Percentiles rank a stretch among this genome's conserved stretches.
Evolutionary conservation across 1,284 basidiomycete genomes (phyloP).

Genomic region (Polyporus tsugae): DNA sequence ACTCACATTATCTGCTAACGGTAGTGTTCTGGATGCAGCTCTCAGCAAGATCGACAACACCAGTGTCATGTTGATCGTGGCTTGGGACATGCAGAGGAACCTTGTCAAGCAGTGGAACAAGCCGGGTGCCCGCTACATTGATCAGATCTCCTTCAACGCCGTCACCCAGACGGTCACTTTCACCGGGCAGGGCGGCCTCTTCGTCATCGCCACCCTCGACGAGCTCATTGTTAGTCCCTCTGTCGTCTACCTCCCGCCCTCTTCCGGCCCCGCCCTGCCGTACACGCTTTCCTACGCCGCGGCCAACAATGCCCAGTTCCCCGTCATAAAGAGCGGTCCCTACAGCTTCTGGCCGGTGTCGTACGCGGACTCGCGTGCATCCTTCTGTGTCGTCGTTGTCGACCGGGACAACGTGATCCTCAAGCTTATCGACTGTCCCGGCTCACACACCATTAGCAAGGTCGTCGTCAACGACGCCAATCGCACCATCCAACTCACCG

Average conservation of each 20-base stretch:
- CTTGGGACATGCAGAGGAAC: conserved; percentile 6
- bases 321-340: conserved; percentile 4
- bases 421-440: conserved; percentile 2
- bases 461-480: background rate
- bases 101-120: conserved; percentile 2
- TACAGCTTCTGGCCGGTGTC: conserved; percentile 6
- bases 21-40: background rate
- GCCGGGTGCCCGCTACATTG: background rate
- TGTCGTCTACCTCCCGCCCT: background rate
- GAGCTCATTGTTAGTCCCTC: background rate
- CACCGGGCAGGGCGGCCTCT: background rate
- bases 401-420: conserved; percentile 4
- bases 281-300: background rate
- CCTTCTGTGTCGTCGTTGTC: conserved; percentile 4
- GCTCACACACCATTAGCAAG: background rate
- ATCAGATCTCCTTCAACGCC: background rate
- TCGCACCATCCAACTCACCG: background rate
- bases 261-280: background rate
- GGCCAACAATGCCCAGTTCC: background rate
- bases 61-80: background rate
- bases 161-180: background rate
- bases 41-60: background rate
- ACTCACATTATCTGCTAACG: background rate
- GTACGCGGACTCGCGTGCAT: background rate
- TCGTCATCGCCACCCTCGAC: background rate